phyloP scores from a whole-genome alignment of 1,139 yeast genomes.

The Blastobotrys illinoisensis region DNA sequence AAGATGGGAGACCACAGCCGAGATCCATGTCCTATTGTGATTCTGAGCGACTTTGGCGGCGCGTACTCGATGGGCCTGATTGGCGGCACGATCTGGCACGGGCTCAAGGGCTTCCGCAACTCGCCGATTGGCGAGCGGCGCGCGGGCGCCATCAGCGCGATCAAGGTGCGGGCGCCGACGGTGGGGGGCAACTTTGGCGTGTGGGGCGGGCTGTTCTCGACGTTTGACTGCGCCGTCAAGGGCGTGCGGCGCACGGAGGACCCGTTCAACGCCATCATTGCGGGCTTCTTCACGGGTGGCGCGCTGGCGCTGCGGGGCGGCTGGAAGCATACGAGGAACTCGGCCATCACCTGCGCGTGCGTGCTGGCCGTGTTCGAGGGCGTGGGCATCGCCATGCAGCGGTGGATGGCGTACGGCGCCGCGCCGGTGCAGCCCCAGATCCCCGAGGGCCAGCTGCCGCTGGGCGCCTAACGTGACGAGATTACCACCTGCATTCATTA shows the following conservation, averaged over 20 bases:
- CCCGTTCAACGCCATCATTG: slow-evolving; percentile 96
- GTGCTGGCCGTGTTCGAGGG: slow-evolving; percentile 96
- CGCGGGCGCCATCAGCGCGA: slow-evolving; percentile 81
- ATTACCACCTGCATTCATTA: background rate
- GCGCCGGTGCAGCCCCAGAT: slow-evolving; percentile 52
- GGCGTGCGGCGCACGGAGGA: slow-evolving; percentile 96
- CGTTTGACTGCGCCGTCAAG: slow-evolving; percentile 92
- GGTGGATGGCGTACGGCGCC: slow-evolving; percentile 79
- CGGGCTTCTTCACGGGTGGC: slow-evolving; percentile 98
- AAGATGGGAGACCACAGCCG: slow-evolving; percentile 84
- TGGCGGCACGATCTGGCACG: slow-evolving; percentile 99
- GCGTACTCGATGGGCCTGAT: slow-evolving; percentile 97
- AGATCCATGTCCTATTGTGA: slow-evolving; percentile 98
- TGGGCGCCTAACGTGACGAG: slow-evolving; percentile 24
- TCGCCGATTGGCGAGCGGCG: slow-evolving; percentile 94
- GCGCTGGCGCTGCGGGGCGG: slow-evolving; percentile 98
- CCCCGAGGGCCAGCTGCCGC: slow-evolving; percentile 29
- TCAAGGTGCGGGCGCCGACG: slow-evolving; percentile 95
- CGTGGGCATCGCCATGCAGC: slow-evolving; percentile 93
- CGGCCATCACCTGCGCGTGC: slow-evolving; percentile 97
- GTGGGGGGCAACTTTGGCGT: slow-evolving; percentile 99
- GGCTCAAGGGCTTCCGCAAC: slow-evolving; percentile 96
- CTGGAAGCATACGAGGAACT: slow-evolving; percentile 92
- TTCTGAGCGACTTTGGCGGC: slow-evolving; percentile 95
- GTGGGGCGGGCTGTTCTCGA: slow-evolving; percentile 98